phyloP scores from a whole-genome alignment of 148 eudicot genomes.

The Chenopodium album region DNA sequence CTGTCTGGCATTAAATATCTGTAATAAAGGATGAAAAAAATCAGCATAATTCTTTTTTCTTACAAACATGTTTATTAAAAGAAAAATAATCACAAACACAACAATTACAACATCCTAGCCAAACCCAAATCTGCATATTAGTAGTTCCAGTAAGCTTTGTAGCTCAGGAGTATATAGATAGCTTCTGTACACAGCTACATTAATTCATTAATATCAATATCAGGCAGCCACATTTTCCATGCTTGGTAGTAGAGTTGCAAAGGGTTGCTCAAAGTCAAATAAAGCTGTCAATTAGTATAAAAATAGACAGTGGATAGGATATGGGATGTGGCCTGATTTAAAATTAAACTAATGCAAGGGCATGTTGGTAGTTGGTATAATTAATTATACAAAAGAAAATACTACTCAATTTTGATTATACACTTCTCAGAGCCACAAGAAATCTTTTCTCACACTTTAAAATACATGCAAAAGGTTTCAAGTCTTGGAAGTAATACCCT shows the following conservation, averaged over 20 bases:
- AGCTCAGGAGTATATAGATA: neutral
- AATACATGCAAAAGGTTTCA: constrained; percentile 10
- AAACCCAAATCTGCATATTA: neutral
- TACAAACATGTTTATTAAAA: neutral
- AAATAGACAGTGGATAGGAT: neutral
- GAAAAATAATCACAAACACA: neutral
- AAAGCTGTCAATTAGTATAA: neutral
- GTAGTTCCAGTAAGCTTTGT: neutral
- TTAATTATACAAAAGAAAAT: neutral
- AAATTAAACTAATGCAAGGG: neutral
- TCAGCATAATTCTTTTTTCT: neutral
- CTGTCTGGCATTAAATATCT: constrained; percentile 90
- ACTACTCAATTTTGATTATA: neutral
- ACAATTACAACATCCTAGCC: neutral
- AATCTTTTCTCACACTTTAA: neutral
- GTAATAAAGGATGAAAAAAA: constrained; percentile 14
- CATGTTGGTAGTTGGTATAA: too few species aligned
- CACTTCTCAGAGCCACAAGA: neutral
- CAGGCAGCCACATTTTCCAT: neutral
- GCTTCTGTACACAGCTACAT: neutral
- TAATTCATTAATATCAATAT: neutral
- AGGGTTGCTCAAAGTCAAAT: neutral
- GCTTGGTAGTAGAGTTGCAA: neutral
- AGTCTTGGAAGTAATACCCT: constrained; percentile 42
- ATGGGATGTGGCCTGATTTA: neutral